These are phyloP conservation scores for Starmerella roubikii DNA, from an alignment of 805 yeast genomes.

Conservation along the genomic window DNA sequence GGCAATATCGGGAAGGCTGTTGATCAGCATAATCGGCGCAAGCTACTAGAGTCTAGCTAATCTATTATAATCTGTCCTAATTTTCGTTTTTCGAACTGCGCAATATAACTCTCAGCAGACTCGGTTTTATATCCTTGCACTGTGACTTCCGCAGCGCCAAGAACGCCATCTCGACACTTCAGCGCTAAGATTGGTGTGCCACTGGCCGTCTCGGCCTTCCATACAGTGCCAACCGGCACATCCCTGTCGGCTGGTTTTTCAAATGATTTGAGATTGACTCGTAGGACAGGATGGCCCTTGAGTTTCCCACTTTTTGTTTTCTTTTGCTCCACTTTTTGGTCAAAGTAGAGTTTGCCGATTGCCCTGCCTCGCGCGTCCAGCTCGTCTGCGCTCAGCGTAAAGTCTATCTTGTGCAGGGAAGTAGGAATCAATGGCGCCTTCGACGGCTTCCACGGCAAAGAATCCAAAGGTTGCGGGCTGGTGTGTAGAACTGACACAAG, in stretches of 20 bases:
- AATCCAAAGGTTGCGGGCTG: too few relatives aligned
- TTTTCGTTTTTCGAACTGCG: conserved; percentile 3
- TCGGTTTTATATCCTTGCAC: conserved; percentile 18
- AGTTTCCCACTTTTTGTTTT: conserved; percentile 5
- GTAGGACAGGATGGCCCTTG: conserved; percentile 7
- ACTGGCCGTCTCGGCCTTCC: neutral
- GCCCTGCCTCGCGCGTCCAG: conserved; percentile 19
- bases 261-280: conserved; percentile 14
- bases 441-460: conserved; percentile 2
- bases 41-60: neutral
- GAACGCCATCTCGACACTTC: conserved; percentile 14
- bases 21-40: conserved; percentile 44
- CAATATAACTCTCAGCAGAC: conserved; percentile 11
- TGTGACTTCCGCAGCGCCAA: conserved; percentile 17
- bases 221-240: conserved; percentile 2
- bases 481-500: conserved; percentile 33
- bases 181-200: conserved; percentile 10
- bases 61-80: neutral
- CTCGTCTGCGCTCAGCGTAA: neutral
- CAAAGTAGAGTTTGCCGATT: conserved; percentile 16
- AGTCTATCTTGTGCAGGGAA: conserved; percentile 9
- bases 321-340: conserved; percentile 10
- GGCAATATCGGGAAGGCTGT: conserved; percentile 69
- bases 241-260: conserved; percentile 1
- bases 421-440: conserved; percentile 13